Evolutionary conservation across 75 land plant species (phyloP).

Genomic region (Pseudotsuga menziesii): DNA sequence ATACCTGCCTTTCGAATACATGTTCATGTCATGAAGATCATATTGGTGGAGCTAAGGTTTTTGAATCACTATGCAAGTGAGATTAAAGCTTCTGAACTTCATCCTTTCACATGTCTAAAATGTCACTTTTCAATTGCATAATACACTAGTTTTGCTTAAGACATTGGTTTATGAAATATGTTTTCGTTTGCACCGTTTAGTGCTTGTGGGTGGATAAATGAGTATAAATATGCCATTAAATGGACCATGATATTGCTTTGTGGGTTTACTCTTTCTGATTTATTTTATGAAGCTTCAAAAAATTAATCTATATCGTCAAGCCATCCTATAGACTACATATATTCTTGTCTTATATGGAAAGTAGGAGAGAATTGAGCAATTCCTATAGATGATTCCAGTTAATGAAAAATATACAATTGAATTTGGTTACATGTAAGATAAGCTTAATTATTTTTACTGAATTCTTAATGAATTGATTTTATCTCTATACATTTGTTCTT

Average conservation of each 20-base stretch:
- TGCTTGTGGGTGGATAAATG: neutral
- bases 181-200: neutral
- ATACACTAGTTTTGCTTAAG: neutral
- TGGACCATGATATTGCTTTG: neutral
- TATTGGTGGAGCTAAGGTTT: slow-evolving; percentile 4
- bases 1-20: neutral
- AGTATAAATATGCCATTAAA: neutral
- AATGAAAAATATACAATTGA: no score
- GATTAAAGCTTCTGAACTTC: slow-evolving; percentile 3
- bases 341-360: no score
- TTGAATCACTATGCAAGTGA: slow-evolving; percentile 30
- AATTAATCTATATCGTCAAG: neutral
- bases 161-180: neutral
- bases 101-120: neutral
- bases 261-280: neutral
- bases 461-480: no score
- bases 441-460: no score
- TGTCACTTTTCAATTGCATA: neutral
- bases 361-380: no score
- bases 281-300: no score
- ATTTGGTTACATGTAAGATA: no score
- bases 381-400: no score
- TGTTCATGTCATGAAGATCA: neutral
- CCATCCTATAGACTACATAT: no score
- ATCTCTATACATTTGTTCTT: no score